phyloP scores from a whole-genome alignment of 2,329 filamentous ascomycete species.

The Acephala macrosclerotiorum region DNA sequence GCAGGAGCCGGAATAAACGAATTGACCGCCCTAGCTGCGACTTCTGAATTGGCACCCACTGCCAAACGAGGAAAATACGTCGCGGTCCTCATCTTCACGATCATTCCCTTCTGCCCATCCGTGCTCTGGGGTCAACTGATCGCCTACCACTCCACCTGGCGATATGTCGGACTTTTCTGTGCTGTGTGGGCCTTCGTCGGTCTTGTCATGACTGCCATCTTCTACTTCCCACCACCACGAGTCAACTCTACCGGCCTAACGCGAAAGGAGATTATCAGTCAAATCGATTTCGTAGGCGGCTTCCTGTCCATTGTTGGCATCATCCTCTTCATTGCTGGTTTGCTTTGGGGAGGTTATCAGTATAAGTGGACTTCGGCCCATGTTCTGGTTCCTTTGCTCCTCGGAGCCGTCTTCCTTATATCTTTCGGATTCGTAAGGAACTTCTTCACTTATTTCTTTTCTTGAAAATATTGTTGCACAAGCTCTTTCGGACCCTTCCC shows the following conservation, averaged over 20 bases:
- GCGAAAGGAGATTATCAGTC: constrained; percentile 48
- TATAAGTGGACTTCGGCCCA: constrained; percentile 63
- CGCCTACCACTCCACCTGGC: constrained; percentile 55
- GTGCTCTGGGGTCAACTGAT: constrained; percentile 67
- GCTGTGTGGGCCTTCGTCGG: constrained; percentile 60
- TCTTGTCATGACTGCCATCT: constrained; percentile 56
- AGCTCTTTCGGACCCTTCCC: no score
- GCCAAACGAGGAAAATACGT: constrained; percentile 68
- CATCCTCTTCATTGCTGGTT: constrained; percentile 57
- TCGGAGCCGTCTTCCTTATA: constrained; percentile 55
- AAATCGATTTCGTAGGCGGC: constrained; percentile 60
- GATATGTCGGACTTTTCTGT: constrained; percentile 61
- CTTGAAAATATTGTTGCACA: no score
- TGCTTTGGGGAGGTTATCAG: constrained; percentile 64
- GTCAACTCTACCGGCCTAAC: constrained; percentile 50
- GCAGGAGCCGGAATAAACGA: constrained; percentile 73
- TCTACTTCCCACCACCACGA: constrained; percentile 61
- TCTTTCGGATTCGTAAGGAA: constrained; percentile 51
- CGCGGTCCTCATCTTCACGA: constrained; percentile 64
- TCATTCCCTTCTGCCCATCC: constrained; percentile 66
- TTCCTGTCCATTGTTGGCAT: constrained; percentile 57
- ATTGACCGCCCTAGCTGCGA: constrained; percentile 71
- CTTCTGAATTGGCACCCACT: constrained; percentile 72
- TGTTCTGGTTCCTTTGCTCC: constrained; percentile 60
- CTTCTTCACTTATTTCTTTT: no score